Base-by-base conservation (phyloP, 495 filamentous ascomycete species). In the Aspergillus ostianus region DNA sequence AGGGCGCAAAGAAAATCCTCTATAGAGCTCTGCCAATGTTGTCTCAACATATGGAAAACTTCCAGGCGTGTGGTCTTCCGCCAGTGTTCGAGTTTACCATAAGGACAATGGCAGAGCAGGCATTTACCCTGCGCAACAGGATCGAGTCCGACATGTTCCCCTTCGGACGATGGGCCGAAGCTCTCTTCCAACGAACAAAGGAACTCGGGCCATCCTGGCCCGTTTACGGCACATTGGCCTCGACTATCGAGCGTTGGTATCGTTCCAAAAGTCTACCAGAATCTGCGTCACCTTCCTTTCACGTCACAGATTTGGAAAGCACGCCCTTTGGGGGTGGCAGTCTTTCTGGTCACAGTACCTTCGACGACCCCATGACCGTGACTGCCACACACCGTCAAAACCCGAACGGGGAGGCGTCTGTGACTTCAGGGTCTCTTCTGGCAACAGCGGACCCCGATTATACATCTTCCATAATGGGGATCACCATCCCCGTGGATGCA, bases 1-100 rank as follows among this genome's bases (percentile, higher is more conserved):
- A 82, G 60, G 71, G 74, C 15, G 73, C 75, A 8, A 78, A 77
- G 62, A 76, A 76, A 57, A 68, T 79, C 3, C 74, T 80, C 0
- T 77, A 76, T 52, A 70, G 78, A 9, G 73, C 73, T 10, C 61
- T 77, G 13, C 67, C 72, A 8, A 75, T 81, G 60, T 45, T 82
- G n/a, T 71, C 73, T 17, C 74, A 79, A 26, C 78, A 82, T 63
- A 64, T 79, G 41, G 73, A 78, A 6, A 79, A 76, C 29, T 83
- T 81, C 57, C 67, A 71, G 10, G 69, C 76, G 32, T 79, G 79
- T 44, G 76, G 76, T 47, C 63, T 82, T 1, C 79, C 80, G 6
- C 80, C 80, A 0, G 64, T 80, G 5, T 81, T 81, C 21, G 77
- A 80, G 55, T 66, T 75, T 18, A 64, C 67, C 9, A 55, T 80